Evolutionary conservation across 106 monocot species (phyloP), one percentile per base, ranked within the genome.

Genomic region (Dioscorea dumetorum): DNA sequence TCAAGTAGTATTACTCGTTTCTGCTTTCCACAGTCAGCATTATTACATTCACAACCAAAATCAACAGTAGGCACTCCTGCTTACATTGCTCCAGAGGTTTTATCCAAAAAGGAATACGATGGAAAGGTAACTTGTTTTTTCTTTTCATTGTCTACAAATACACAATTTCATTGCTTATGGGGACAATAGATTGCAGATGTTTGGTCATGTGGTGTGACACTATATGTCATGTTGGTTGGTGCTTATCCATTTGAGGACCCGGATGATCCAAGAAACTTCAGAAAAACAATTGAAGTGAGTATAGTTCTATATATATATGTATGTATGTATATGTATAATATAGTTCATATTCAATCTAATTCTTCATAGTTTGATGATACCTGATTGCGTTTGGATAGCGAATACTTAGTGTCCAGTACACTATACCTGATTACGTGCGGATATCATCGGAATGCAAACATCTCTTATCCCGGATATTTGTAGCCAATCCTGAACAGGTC

Each of bases 131-230:
- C 53, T 75, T 31, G 24, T 17, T 32, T 32, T n/a, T 33, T 14
- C 33, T 4, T 5, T 53, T 19, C 7, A 13, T 34, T 50, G 18
- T 23, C 34, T 20, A 18, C 58, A 33, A 24, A 22, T 49, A 13
- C 41, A 2, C 8, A 22, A 49, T 64, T 18, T 50, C 17, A 17
- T 23, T 28, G 3, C 6, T 5, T 0, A 34, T 54, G 14, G 31
- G 32, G 13, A 64, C 49, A n/a, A 11, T 22, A 91, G 91, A 80
- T 91, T 74, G 87, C 91, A 49, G 91, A 91, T 82, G 87, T 91
- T 41, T 91, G 91, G 91, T 91, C 91, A 41, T 91, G 87, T 82
- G 91, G 91, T 51, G 91, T 91, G 54, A 91, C 91, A 28, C 71
- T 91, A 28, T 91, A 91, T 72, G 91, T 91, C 54, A 91, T 91